Evolutionary conservation across 352 stramenopile genomes (phyloP).

Genomic region (Phytophthora foliorum): DNA sequence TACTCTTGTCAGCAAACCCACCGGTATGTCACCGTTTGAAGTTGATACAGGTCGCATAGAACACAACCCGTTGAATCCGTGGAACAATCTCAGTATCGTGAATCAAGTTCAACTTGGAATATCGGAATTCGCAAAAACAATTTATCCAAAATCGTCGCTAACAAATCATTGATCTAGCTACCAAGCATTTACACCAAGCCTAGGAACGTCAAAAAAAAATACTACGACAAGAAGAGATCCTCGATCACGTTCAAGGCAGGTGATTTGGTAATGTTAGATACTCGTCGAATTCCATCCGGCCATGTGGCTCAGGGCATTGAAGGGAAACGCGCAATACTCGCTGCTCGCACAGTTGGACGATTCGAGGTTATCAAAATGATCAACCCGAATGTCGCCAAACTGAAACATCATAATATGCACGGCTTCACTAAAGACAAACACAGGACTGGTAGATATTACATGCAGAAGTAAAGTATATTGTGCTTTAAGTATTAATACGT

Average conservation of each 20-base stretch:
- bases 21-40: no score
- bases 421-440: no score
- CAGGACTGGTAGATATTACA: no score
- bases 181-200: no score
- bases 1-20: not conserved
- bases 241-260: not conserved
- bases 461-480: no score
- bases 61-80: not conserved
- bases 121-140: not conserved
- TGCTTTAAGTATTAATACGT: no score
- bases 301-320: not conserved
- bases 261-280: not conserved
- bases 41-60: not conserved
- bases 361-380: not conserved
- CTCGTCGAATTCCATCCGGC: not conserved
- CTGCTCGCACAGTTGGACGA: not conserved
- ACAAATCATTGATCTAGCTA: no score
- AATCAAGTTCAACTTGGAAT: not conserved
- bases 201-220: no score
- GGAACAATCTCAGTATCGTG: not conserved
- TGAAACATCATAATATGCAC: no score
- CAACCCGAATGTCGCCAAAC: no score
- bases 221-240: not conserved
- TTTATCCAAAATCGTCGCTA: no score
- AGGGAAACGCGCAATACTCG: not conserved